A percentile compares a stretch with the other conserved stretches of the same genome.
Evolutionary conservation across 768 basidiomycete species (phyloP).

Genomic region (Pholiota microspora): DNA sequence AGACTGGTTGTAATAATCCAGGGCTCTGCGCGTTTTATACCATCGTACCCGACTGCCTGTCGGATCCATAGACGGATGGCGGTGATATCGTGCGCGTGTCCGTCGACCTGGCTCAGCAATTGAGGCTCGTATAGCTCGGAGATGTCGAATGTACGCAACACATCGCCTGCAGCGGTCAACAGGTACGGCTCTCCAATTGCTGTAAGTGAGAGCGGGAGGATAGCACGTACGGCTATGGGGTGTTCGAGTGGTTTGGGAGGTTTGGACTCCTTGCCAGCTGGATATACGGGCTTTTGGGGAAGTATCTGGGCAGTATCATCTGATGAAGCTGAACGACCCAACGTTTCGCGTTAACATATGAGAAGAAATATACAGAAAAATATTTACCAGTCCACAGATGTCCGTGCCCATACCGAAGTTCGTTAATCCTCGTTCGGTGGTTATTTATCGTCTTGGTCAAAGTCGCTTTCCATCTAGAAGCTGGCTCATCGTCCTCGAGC

Average conservation of each 20-base stretch:
- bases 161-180: slow-evolving; percentile 82
- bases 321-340: slow-evolving; percentile 62
- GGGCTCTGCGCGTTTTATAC: slow-evolving; percentile 55
- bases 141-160: slow-evolving; percentile 78
- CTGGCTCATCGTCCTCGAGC: slow-evolving; percentile 28
- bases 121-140: slow-evolving; percentile 67
- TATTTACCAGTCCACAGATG: slow-evolving; percentile 86
- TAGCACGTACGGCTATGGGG: slow-evolving; percentile 62
- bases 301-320: slow-evolving; percentile 81
- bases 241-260: slow-evolving; percentile 55
- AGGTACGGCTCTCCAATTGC: slow-evolving; percentile 70
- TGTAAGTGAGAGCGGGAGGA: slow-evolving; percentile 68
- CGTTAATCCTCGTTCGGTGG: slow-evolving; percentile 85
- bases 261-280: slow-evolving; percentile 21
- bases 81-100: slow-evolving; percentile 89
- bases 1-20: slow-evolving; percentile 85
- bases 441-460: slow-evolving; percentile 56
- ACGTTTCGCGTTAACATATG: background rate
- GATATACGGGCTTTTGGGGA: slow-evolving; percentile 34
- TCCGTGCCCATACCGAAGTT: slow-evolving; percentile 61
- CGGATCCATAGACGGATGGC: slow-evolving; percentile 73
- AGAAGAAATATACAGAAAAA: background rate
- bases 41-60: slow-evolving; percentile 39
- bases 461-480: slow-evolving; percentile 47
- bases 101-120: slow-evolving; percentile 72